A percentile compares a stretch with the other conserved stretches of the same genome.
Evolutionary conservation across 495 filamentous ascomycete genomes (phyloP).

Genomic region (Talaromyces stipitatus): DNA sequence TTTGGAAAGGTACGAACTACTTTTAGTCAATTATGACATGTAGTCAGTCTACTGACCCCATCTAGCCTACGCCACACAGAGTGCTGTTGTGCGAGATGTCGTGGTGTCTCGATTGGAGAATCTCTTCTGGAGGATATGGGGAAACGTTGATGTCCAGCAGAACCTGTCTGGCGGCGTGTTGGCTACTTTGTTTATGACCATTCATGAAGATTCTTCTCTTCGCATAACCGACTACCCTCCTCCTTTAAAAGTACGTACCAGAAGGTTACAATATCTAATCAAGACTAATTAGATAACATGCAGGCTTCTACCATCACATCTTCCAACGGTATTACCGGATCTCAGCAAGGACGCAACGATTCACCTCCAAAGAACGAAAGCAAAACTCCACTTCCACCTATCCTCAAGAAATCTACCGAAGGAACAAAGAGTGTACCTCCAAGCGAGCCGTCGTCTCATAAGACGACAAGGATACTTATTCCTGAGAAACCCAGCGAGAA

Average conservation of each 20-base stretch:
- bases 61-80: constrained; percentile 36
- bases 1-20: constrained; percentile 40
- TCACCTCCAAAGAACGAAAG: background rate
- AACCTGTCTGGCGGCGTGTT: constrained; percentile 26
- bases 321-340: background rate
- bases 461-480: constrained; percentile 20
- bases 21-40: background rate
- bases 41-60: background rate
- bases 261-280: no score
- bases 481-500: constrained; percentile 1
- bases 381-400: constrained; percentile 22
- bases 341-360: background rate
- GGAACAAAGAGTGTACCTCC: constrained; percentile 14
- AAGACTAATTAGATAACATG: background rate
- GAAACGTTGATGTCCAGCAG: constrained; percentile 20
- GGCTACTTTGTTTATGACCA: constrained; percentile 32
- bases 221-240: background rate
- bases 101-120: constrained; percentile 40
- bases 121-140: constrained; percentile 48
- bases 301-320: background rate
- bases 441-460: constrained; percentile 12
- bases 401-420: constrained; percentile 29
- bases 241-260: background rate
- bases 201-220: constrained; percentile 20
- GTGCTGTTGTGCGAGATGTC: constrained; percentile 27